Percentiles rank a stretch among this genome's conserved stretches.
Conservation (phyloP, 2,329 filamentous ascomycete species). For the Metarhizium brunneum region DNA sequence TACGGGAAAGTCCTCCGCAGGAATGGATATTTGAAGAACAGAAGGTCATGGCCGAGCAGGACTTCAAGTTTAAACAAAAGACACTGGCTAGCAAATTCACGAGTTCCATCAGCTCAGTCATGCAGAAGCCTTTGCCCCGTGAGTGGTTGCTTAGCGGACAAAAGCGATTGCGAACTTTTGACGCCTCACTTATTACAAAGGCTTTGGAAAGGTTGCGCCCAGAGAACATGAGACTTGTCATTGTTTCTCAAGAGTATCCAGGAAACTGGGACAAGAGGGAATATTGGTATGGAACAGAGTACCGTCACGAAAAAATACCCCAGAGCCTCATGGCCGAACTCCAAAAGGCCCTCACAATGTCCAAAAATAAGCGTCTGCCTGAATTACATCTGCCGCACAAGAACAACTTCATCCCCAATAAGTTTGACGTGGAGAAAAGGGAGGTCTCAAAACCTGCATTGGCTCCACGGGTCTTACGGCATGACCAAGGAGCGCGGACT, state of each 20-base stretch:
- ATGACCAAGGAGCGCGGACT: conserved; percentile 68
- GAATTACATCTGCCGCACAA: conserved; percentile 80
- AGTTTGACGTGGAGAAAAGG: conserved; percentile 91
- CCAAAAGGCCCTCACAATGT: conserved; percentile 49
- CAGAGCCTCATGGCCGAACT: conserved; percentile 65
- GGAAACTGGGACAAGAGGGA: conserved; percentile 82
- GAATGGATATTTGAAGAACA: conserved; percentile 94
- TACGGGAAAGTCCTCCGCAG: conserved; percentile 70
- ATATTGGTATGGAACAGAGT: conserved; percentile 97
- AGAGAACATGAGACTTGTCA: conserved; percentile 79
- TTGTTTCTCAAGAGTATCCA: conserved; percentile 76
- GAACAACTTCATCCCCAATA: conserved; percentile 92
- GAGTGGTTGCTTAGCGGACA: conserved; percentile 82
- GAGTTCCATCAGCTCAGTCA: conserved; percentile 71
- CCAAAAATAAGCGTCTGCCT: conserved; percentile 48
- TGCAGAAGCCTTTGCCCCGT: conserved; percentile 84
- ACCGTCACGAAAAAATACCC: conserved; percentile 73
- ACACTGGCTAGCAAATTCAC: conserved; percentile 82
- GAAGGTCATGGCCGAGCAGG: conserved; percentile 80
- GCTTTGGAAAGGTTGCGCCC: conserved; percentile 67
- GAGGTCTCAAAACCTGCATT: conserved; percentile 68
- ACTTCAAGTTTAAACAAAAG: conserved; percentile 94
- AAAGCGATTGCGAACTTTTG: conserved; percentile 68
- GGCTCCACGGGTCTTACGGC: conserved; percentile 72
- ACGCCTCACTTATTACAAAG: conserved; percentile 64